Percentiles rank a stretch among this genome's conserved stretches.
These are phyloP conservation scores for Maudiozyma pseudohumilis DNA, from an alignment of 805 yeast genomes.

Conservation along the genomic window DNA sequence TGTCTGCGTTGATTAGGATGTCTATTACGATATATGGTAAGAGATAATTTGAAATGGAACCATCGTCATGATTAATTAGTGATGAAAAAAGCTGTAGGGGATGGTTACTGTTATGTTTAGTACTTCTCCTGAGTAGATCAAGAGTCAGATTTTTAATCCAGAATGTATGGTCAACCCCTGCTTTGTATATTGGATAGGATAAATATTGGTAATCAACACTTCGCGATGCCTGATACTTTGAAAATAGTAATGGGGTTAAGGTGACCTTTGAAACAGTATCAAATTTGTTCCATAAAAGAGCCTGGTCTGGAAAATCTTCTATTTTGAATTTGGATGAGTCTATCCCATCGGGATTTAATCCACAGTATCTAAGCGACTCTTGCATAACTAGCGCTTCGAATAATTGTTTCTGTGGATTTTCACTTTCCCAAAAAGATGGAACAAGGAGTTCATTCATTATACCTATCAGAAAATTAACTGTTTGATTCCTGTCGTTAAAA, in stretches of 20 bases:
- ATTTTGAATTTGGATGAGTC: constrained; percentile 20
- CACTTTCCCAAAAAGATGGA: constrained; percentile 81
- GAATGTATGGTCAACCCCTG: constrained; percentile 43
- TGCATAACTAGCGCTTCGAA: constrained; percentile 85
- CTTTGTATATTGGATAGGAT: constrained; percentile 55
- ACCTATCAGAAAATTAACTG: constrained; percentile 50
- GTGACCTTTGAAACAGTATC: constrained; percentile 62
- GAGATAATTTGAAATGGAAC: constrained; percentile 56
- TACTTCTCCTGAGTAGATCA: constrained; percentile 43
- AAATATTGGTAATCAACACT: constrained; percentile 37
- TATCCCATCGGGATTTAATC: no score
- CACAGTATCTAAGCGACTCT: constrained; percentile 61
- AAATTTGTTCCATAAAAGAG: constrained; percentile 49
- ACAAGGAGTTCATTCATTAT: constrained; percentile 65
- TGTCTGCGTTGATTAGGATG: constrained; percentile 44
- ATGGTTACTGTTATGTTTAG: constrained; percentile 22
- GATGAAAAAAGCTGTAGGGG: constrained; percentile 57
- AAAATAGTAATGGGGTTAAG: constrained; percentile 60
- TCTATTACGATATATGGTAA: constrained; percentile 69
- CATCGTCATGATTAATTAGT: constrained; percentile 59
- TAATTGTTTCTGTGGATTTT: constrained; percentile 74
- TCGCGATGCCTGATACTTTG: constrained; percentile 58
- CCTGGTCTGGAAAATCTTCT: constrained; percentile 22
- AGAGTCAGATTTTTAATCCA: constrained; percentile 71
- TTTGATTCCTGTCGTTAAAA: constrained; percentile 53